Evolutionary conservation across 805 yeast genomes (phyloP), one percentile per base, ranked within the genome.

Genomic region (Clavispora phyllophila): DNA sequence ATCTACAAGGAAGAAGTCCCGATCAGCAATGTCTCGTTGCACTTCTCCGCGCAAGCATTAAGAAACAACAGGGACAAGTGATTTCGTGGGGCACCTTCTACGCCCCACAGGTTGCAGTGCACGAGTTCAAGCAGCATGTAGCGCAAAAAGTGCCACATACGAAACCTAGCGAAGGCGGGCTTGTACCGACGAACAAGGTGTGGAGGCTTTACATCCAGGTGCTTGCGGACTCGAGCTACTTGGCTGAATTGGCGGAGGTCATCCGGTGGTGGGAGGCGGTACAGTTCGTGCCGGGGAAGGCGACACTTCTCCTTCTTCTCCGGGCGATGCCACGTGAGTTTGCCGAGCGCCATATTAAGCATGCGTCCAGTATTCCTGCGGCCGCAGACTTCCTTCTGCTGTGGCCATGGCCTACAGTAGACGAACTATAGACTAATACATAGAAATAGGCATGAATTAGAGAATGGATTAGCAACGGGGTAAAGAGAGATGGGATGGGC

Each of bases 91-190:
- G 66, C 9, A 61, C 62, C 1, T 39, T 69, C 31, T 74, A 62
- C 40, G 85, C 89, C 0, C 66, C 82, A 1, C 87, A 82, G 50
- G 66, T 79, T 20, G 81, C 85, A 0, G 67, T 80, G 2, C 71
- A 66, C 29, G 86, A 82, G 55, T 76, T 82, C 58, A 71, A 76
- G 43, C 66, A 70, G 1, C 62, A 74, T 32, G 70, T 58, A 4
- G 45, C 47, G n/a, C 18, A 41, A 19, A 47, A 46, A 9, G 18
- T 28, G n/a, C 48, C 53, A 2, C 25, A 28, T n/a, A 14, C n/a
- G 20, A n/a, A n/a, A 13, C 15, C 28, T 2, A 13, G 15, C 4
- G 35, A 36, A 8, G 15, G 41, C 10, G 17, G 44, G 15, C 38
- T 78, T 0, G 61, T 58, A 28, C 84, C 86, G 0, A 61, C 69